Conservation (phyloP, 1,284 basidiomycete genomes). For the Ceratorhiza oryzae-sativae region DNA sequence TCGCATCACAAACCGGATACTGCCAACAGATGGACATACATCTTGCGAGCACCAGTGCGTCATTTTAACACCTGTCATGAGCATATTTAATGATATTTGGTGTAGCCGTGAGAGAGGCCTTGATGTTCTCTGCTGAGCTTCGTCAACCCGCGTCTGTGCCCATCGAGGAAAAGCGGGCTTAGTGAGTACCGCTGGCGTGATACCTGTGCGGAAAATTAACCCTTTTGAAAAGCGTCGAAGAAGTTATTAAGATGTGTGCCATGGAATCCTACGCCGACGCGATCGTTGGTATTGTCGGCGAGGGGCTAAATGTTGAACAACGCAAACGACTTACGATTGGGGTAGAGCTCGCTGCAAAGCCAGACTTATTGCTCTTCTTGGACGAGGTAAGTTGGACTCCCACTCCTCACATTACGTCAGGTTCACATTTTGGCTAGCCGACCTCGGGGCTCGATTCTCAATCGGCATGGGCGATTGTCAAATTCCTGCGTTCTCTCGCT, state of each 20-base stretch:
- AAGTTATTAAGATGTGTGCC: background rate
- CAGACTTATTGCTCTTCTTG: conserved; percentile 58
- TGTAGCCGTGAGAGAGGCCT: conserved; percentile 76
- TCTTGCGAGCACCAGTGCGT: conserved; percentile 56
- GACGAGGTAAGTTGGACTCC: conserved; percentile 53
- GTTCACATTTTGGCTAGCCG: conserved; percentile 46
- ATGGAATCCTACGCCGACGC: conserved; percentile 43
- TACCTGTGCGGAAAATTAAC: conserved; percentile 51
- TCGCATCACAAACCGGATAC: conserved; percentile 78
- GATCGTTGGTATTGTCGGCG: conserved; percentile 53
- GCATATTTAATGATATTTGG: conserved; percentile 53
- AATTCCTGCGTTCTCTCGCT: conserved; percentile 67
- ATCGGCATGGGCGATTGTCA: conserved; percentile 61
- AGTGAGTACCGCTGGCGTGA: conserved; percentile 54
- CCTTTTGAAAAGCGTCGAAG: background rate
- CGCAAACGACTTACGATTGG: conserved; percentile 68
- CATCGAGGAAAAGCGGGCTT: conserved; percentile 75
- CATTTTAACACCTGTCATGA: too few species aligned
- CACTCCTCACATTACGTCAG: too few species aligned
- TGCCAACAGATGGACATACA: conserved; percentile 85
- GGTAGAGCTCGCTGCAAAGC: conserved; percentile 65
- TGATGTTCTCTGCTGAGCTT: conserved; percentile 81
- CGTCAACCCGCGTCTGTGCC: conserved; percentile 77
- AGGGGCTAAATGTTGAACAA: conserved; percentile 66
- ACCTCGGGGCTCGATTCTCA: conserved; percentile 64